Percentiles rank a stretch among this genome's conserved stretches.
Evolutionary conservation across 371 early-diverging fungal species (phyloP).

Genomic region (Funneliformis caledonium): DNA sequence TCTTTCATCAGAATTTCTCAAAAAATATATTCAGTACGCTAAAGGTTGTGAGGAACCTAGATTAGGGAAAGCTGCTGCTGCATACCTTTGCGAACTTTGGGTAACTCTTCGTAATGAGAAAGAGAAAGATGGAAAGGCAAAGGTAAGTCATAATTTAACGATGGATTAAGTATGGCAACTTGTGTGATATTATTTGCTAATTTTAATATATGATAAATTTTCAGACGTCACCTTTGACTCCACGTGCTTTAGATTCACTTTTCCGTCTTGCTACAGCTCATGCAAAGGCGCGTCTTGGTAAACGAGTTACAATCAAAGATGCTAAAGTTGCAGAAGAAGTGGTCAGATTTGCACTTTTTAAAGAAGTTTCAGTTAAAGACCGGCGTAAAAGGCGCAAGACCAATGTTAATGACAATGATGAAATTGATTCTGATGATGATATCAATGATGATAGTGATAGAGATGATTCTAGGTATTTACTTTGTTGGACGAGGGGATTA

Average conservation of each 20-base stretch:
- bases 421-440: slow-evolving; percentile 44
- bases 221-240: slow-evolving; percentile 88
- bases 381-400: slow-evolving; percentile 53
- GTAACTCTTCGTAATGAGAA: slow-evolving; percentile 68
- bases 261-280: slow-evolving; percentile 99
- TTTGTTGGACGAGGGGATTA: neutral
- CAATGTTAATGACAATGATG: slow-evolving; percentile 39
- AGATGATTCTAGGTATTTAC: slow-evolving; percentile 40
- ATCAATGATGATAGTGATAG: slow-evolving; percentile 51
- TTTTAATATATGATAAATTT: neutral
- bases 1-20: slow-evolving; percentile 76
- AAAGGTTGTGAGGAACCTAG: slow-evolving; percentile 74
- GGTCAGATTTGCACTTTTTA: slow-evolving; percentile 90
- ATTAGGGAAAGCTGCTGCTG: slow-evolving; percentile 74
- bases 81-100: slow-evolving; percentile 80
- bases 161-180: neutral
- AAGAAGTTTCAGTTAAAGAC: slow-evolving; percentile 77
- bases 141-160: neutral
- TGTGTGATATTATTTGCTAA: neutral
- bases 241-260: slow-evolving; percentile 98
- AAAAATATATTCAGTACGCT: slow-evolving; percentile 87
- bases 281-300: slow-evolving; percentile 94
- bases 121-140: slow-evolving; percentile 44
- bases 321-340: slow-evolving; percentile 86
- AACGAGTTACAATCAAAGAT: slow-evolving; percentile 82